Evolutionary conservation across 805 yeast species (phyloP).

Genomic region (Teunomyces lycoperdinae): DNA sequence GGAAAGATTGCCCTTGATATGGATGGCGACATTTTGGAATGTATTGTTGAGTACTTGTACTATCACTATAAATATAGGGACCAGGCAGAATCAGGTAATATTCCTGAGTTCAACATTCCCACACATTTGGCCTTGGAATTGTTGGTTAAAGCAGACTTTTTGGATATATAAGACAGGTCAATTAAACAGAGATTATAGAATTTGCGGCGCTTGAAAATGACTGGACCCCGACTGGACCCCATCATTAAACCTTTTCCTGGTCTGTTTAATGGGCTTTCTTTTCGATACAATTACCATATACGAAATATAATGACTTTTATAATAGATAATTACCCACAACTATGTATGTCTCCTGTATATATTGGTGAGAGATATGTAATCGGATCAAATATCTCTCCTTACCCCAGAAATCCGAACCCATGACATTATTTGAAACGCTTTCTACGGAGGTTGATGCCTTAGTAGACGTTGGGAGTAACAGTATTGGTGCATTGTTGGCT

Average conservation of each 20-base stretch:
- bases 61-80: conserved; percentile 69
- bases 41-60: conserved; percentile 81
- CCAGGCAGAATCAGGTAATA: conserved; percentile 47
- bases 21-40: conserved; percentile 68
- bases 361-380: not conserved
- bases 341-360: not conserved
- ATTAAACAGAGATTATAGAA: not conserved
- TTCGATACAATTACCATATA: too few relatives aligned
- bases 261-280: too few relatives aligned
- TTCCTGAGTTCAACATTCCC: conserved; percentile 88
- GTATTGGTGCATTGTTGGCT: conserved; percentile 16
- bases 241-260: too few relatives aligned
- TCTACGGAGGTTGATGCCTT: conserved; percentile 25
- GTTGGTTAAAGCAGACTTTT: conserved; percentile 87
- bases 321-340: too few relatives aligned
- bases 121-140: conserved; percentile 92
- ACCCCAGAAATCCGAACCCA: conserved; percentile 9
- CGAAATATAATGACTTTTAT: too few relatives aligned
- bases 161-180: conserved; percentile 50
- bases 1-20: conserved; percentile 60
- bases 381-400: conserved; percentile 3
- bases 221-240: too few relatives aligned
- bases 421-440: conserved; percentile 23
- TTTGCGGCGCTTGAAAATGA: too few relatives aligned
- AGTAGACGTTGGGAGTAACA: conserved; percentile 19